phyloP scores from a whole-genome alignment of 75 land plant species.

The Pseudotsuga menziesii region DNA sequence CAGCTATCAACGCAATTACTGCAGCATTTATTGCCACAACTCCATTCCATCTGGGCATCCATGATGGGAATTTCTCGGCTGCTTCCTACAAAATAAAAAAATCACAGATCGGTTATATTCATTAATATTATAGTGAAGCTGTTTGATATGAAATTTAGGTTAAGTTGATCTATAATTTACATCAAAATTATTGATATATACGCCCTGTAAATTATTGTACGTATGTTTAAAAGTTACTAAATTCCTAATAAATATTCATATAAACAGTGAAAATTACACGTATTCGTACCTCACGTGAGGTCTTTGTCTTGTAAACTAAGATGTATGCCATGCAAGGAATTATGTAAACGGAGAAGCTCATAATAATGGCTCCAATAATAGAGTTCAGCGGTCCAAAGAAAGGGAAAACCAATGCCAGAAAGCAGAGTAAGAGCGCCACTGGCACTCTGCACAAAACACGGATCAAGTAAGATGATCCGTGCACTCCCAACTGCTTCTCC shows the following conservation, averaged over 20 bases:
- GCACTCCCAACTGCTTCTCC: conserved; percentile 33
- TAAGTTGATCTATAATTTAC: too few relatives aligned
- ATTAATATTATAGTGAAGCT: too few relatives aligned
- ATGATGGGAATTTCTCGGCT: conserved; percentile 16
- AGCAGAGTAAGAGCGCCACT: conserved; percentile 18
- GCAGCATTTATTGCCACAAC: conserved; percentile 12
- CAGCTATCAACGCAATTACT: conserved; percentile 9
- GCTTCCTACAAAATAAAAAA: conserved; percentile 9
- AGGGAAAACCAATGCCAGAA: conserved; percentile 25
- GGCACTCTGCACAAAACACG: conserved; percentile 17
- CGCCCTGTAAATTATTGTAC: too few relatives aligned
- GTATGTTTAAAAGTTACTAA: too few relatives aligned
- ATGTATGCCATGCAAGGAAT: conserved; percentile 32
- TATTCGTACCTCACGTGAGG: too few relatives aligned
- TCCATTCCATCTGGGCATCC: conserved; percentile 16
- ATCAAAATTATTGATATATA: too few relatives aligned
- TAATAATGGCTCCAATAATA: conserved; percentile 24
- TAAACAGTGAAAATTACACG: too few relatives aligned
- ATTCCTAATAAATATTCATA: too few relatives aligned
- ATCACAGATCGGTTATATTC: too few relatives aligned
- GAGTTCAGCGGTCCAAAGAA: conserved; percentile 32
- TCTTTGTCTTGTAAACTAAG: conserved; percentile 2
- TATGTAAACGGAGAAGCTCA: conserved; percentile 40
- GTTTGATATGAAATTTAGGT: too few relatives aligned
- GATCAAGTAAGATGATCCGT: conserved; percentile 5